These are phyloP conservation scores for Elsinoe fawcettii DNA, from an alignment of 2,329 filamentous ascomycete species.

Conservation along the genomic window DNA sequence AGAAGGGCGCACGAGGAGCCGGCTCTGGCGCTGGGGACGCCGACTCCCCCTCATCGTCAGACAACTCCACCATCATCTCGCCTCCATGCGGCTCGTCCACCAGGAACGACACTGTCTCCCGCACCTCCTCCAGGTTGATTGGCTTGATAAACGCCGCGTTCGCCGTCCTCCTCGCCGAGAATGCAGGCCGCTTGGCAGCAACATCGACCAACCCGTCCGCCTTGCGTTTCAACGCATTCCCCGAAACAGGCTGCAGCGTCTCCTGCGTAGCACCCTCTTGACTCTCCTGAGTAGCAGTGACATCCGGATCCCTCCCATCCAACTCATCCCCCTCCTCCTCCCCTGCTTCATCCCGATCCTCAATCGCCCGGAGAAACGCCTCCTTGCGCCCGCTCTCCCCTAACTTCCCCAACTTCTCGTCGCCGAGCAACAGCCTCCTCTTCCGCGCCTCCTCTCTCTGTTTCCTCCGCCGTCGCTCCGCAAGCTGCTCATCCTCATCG, in stretches of 20 bases:
- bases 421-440: conserved; percentile 77
- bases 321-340: conserved; percentile 68
- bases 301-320: conserved; percentile 41
- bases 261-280: conserved; percentile 6
- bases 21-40: conserved; percentile 23
- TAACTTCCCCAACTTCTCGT: conserved; percentile 62
- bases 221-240: conserved; percentile 34
- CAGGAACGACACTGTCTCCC: conserved; percentile 73
- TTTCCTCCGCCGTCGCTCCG: conserved; percentile 67
- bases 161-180: conserved; percentile 12
- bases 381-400: conserved; percentile 76
- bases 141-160: conserved; percentile 51
- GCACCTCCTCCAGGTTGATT: conserved; percentile 68
- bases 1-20: conserved; percentile 32
- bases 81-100: conserved; percentile 59
- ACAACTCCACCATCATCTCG: conserved; percentile 39
- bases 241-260: neutral
- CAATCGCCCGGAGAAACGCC: conserved; percentile 84
- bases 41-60: conserved; percentile 38
- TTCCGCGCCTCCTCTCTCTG: conserved; percentile 83
- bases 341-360: conserved; percentile 63
- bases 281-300: conserved; percentile 12
- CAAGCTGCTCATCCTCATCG: conserved; percentile 79
- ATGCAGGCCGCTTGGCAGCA: neutral
- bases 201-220: conserved; percentile 10